Evolutionary conservation across 179 eudicot species (phyloP), one percentile per base, ranked within the genome.

Genomic region (Gypsophila paniculata): DNA sequence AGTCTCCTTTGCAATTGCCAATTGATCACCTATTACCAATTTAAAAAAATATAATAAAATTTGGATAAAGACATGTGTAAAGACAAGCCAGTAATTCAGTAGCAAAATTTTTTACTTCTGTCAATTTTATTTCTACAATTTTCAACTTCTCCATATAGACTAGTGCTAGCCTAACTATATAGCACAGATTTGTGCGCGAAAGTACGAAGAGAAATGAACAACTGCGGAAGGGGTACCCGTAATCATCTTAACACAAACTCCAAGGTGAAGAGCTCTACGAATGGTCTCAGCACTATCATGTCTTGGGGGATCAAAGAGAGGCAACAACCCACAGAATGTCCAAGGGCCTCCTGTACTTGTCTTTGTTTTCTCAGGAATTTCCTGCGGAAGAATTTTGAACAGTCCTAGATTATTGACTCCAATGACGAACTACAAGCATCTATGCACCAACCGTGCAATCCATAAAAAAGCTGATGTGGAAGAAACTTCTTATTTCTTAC

Each of bases 1-100:
- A 54, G 94, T 90, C 84, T 90, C 96, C 77, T 90, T 90, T 58
- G 91, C 96, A 75, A 90, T 90, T 52, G 96, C 96, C 72, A 90
- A 74, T 72, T 89, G 94, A 78, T 90, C 96, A 65, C 97, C 97
- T 87, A 60, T 76, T 48, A 60, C 15, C 36, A 8, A 65, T 34
- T 54, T 48, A 8, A 67, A 55, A 21, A 65, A 23, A 3, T n/a
- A 0, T 6, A 29, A 15, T 29, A 21, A 55, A 61, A 32, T 0
- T 34, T 67, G 21, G 26, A 13, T 66, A 57, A 55, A 58, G 18
- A 34, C 32, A 12, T 46, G 13, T 18, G 7, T 17, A 60, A 18
- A 36, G 68, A 13, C 8, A 18, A 66, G 29, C 34, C 39, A 9
- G 4, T 49, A 11, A 68, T 51, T 26, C 60, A 49, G 39, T 49